These are phyloP conservation scores for Macroventuria anomochaeta DNA, from an alignment of 2,329 filamentous ascomycete species.

Conservation along the genomic window DNA sequence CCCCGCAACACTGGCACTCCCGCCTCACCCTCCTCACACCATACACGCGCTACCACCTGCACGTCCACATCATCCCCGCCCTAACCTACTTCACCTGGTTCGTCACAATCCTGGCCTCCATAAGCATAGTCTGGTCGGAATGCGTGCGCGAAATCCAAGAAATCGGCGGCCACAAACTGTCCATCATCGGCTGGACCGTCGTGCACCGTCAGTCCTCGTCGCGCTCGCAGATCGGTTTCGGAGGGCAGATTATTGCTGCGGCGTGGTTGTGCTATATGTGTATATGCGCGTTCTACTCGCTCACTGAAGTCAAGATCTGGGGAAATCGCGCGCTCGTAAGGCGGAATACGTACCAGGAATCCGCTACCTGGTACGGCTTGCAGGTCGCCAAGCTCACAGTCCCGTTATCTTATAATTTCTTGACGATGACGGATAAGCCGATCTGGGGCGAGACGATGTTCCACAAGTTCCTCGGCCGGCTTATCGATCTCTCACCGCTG, in stretches of 20 bases:
- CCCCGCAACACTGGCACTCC: constrained; percentile 57
- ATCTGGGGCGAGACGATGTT: constrained; percentile 83
- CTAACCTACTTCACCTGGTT: constrained; percentile 69
- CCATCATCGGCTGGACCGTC: constrained; percentile 70
- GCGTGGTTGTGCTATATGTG: constrained; percentile 98
- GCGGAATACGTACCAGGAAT: constrained; percentile 90
- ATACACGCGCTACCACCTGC: constrained; percentile 78
- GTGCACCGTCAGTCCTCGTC: constrained; percentile 77
- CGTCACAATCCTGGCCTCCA: constrained; percentile 75
- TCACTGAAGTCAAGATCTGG: constrained; percentile 97
- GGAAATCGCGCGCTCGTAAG: constrained; percentile 88
- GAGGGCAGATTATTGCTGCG: constrained; percentile 82
- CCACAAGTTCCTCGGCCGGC: constrained; percentile 81
- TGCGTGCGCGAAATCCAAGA: constrained; percentile 76
- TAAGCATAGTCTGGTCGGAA: constrained; percentile 91
- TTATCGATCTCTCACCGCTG: constrained; percentile 82
- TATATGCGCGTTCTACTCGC: constrained; percentile 81
- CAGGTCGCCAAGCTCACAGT: constrained; percentile 93
- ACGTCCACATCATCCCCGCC: constrained; percentile 76
- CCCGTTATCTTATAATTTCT: constrained; percentile 93
- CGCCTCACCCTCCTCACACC: constrained; percentile 67
- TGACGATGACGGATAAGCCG: constrained; percentile 79
- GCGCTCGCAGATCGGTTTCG: constrained; percentile 79
- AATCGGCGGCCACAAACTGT: constrained; percentile 68
- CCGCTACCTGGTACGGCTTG: constrained; percentile 93